Base-by-base conservation (phyloP, 192 early-diverging fungal species). In the Gonapodya prolifera region DNA sequence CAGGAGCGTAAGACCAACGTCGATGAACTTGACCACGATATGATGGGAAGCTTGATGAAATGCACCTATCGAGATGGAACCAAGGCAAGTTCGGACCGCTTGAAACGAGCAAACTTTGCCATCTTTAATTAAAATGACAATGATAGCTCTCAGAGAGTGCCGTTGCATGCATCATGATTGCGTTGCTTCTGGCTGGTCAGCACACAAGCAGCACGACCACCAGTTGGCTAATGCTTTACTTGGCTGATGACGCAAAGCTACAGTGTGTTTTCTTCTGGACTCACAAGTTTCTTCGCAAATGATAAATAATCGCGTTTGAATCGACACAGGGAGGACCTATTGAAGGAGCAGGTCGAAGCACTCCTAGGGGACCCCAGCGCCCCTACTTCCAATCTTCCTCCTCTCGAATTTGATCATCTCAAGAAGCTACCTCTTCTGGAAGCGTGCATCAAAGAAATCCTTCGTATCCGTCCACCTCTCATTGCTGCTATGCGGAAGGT, bases 101-200 rank as follows among this genome's bases (percentile, higher is more conserved):
- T n/a, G n/a, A n/a, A n/a, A n/a, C n/a, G n/a, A n/a, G n/a, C n/a
- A n/a, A n/a, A n/a, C n/a, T n/a, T 69, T 69, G n/a, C 69, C 18
- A 23, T 23, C 18, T n/a, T n/a, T 69, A 69, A n/a, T 23, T 2
- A 16, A 80, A 33, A 2, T 74, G 80, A 35, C 79, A 2, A 31
- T 79, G 32, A 17, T 31, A 81, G 70, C 82, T 96, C 83, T 89
- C 93, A 32, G 94, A 98, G 81, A 83, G 89, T 35, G 93, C 94
- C 75, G 86, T 94, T 76, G 92, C 95, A 30, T 93, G 95, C 88
- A 91, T 99, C 89, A 92, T 97, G 92, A 99, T 99, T 87, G 97
- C 97, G 29, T 81, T 94, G 69, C 86, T 99, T 70, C 94, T 99
- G 91, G 97, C 93, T 34, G 97, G 97, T n/a, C 96, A 98, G 83